Evolutionary conservation across 2,329 filamentous ascomycete genomes (phyloP), one percentile per base, ranked within the genome.

Genomic region (Pseudomassariella vexata): DNA sequence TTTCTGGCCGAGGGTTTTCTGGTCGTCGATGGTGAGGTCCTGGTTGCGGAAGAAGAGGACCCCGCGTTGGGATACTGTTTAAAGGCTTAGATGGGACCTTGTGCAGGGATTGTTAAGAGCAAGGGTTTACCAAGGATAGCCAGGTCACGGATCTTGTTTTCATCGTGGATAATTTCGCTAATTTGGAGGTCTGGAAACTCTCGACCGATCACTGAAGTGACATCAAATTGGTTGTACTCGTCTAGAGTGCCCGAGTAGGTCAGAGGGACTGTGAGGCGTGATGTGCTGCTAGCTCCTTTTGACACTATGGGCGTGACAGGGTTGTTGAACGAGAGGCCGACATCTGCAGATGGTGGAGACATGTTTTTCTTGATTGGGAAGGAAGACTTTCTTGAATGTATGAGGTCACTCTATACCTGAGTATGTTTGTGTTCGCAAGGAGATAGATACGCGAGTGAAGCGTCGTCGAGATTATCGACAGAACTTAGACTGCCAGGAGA

Each of bases 11-110:
- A 75, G 60, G 12, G 63, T 50, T 51, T 76, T 76, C 41, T 75
- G 70, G 10, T 68, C 55, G 5, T 68, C 58, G 25, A 70, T 60
- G 29, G 57, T 60, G 9, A 74, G 53, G 42, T 67, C 56, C 39
- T 74, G 69, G 26, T 62, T 61, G 27, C 68, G 65, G 53, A 73
- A 71, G 52, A 73, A 73, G 12, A 72, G 63, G 0, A 74, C 68
- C 2, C 69, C 68, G 6, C 68, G 59, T 38, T 69, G 62, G 3
- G 67, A 72, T 29, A 73, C 68, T 68, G n/a, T n/a, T n/a, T n/a
- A n/a, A n/a, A n/a, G n/a, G n/a, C n/a, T n/a, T n/a, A n/a, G n/a
- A n/a, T n/a, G n/a, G n/a, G n/a, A n/a, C n/a, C n/a, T n/a, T n/a
- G n/a, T n/a, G n/a, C n/a, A n/a, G n/a, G n/a, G n/a, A n/a, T n/a